Percentiles rank a stretch among this genome's conserved stretches.
Conservation (phyloP, 176 grass and related monocot genomes). For the Dactylis glomerata region DNA sequence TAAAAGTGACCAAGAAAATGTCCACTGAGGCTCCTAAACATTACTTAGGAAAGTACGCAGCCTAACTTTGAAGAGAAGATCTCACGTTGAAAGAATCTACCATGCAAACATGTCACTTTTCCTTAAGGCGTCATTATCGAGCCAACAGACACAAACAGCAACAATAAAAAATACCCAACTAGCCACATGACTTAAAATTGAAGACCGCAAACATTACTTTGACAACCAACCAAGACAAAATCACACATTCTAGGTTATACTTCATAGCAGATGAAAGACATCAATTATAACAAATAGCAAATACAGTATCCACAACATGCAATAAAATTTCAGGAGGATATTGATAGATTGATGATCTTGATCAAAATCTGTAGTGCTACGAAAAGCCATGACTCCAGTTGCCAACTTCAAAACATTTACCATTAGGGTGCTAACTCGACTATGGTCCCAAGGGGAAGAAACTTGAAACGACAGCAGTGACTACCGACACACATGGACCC, state of each 20-base stretch:
- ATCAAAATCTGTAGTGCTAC: slow-evolving; percentile 31
- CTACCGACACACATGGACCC: slow-evolving; percentile 66
- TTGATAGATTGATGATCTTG: slow-evolving; percentile 40
- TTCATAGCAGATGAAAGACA: slow-evolving; percentile 31
- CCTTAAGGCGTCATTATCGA: not conserved
- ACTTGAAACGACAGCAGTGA: slow-evolving; percentile 46
- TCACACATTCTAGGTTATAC: not conserved
- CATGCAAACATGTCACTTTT: too few relatives aligned
- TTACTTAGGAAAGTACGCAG: not conserved
- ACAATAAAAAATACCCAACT: not conserved
- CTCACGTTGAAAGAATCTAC: not conserved
- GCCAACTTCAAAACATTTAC: too few relatives aligned
- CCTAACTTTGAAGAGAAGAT: not conserved
- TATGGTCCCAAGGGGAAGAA: too few relatives aligned
- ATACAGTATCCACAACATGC: slow-evolving; percentile 35
- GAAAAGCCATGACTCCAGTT: slow-evolving; percentile 45
- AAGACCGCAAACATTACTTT: not conserved
- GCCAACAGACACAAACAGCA: not conserved
- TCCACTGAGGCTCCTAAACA: not conserved
- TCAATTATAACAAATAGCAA: slow-evolving; percentile 36
- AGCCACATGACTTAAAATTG: not conserved
- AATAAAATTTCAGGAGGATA: slow-evolving; percentile 38
- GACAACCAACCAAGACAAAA: not conserved
- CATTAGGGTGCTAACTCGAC: too few relatives aligned
- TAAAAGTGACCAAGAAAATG: not conserved